Evolutionary conservation across 768 basidiomycete species (phyloP), one percentile per base, ranked within the genome.

Genomic region (Hebeloma cylindrosporum): DNA sequence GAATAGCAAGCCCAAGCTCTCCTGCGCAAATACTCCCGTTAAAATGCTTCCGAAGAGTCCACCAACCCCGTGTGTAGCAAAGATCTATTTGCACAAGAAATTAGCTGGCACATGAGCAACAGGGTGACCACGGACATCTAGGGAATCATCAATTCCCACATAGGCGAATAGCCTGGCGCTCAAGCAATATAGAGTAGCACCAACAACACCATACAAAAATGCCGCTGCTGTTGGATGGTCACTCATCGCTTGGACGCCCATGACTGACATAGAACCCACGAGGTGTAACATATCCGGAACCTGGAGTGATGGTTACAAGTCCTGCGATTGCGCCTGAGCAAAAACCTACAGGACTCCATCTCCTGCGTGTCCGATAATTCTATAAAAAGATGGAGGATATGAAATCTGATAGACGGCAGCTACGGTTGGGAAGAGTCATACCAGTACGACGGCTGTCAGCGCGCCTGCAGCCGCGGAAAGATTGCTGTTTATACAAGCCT

Each of bases 271-370:
- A 23, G 43, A 7, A 70, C 80, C 52, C 53, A 82, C 80, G 85
- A 42, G 85, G 62, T 37, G 85, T 86, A 41, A 90, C 90, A 58
- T 63, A 89, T 50, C 88, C 88, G 18, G 85, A 87, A 3, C 68
- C 88, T 20, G 88, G 89, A 0, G 86, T 89, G 43, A 92, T 92
- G 14, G 88, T 86, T n/a, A 93, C 91, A 4, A 92, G 79, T 39
- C 91, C 94, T 8, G 83, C 72, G 44, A 96, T 91, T 20, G 89
- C 90, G 9, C 93, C 93, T 2, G 92, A 91, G 67, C 94, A 96
- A 68, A 93, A 94, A 4, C 93, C 91, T 49, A 96, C 89, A 4
- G 80, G 83, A 33, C 80, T 82, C 93, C 91, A 94, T 62, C 93
- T 93, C 60, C 78, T 76, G 66, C 95, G 93, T 34, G 27, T 38